Evolutionary conservation across 495 filamentous ascomycete species (phyloP), one percentile per base, ranked within the genome.

Genomic region (Talaromyces stipitatus): DNA sequence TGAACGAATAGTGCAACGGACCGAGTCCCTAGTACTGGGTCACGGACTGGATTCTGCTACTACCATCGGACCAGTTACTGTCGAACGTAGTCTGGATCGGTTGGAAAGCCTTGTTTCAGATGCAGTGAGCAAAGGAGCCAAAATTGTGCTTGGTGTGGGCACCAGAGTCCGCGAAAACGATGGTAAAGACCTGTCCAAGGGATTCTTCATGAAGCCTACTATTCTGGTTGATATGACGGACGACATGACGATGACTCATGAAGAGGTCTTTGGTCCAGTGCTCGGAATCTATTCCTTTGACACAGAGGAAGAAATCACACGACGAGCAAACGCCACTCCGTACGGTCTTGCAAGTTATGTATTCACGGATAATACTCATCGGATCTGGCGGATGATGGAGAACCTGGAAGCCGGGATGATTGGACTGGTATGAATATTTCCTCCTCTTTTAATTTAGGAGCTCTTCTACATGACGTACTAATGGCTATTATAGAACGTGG

Each of bases 141-240:
- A 41, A 26, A 23, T 54, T 26, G 16, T 38, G 16, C 30, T 32
- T 33, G 51, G 51, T 16, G 10, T 20, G 0, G 51, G 51, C 2
- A 54, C 27, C 18, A 54, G 48, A 60, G 11, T 50, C 56, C 55
- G 67, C 68, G 12, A 85, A 86, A 63, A 26, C 45, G 45, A 48
- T n/a, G 24, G 7, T 18, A 11, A 48, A 12, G 20, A 48, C 20
- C 22, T 48, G 45, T 0, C 11, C 4, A 43, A 26, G n/a, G 54
- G 54, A 8, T 55, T 38, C 32, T 90, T 89, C 72, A 87, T 80
- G 65, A 74, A 84, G 64, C 84, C 84, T 16, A 90, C 88, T 0
- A 81, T 91, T 30, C 75, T 91, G 26, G 79, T 76, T 0, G 82
- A 74, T n/a, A 86, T 88, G 82, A 85, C 78, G n/a, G 56, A 70